A percentile compares a stretch with the other conserved stretches of the same genome.
These are phyloP conservation scores for Yarrowia sp. DNA, from an alignment of 805 yeast species.

Conservation along the genomic window DNA sequence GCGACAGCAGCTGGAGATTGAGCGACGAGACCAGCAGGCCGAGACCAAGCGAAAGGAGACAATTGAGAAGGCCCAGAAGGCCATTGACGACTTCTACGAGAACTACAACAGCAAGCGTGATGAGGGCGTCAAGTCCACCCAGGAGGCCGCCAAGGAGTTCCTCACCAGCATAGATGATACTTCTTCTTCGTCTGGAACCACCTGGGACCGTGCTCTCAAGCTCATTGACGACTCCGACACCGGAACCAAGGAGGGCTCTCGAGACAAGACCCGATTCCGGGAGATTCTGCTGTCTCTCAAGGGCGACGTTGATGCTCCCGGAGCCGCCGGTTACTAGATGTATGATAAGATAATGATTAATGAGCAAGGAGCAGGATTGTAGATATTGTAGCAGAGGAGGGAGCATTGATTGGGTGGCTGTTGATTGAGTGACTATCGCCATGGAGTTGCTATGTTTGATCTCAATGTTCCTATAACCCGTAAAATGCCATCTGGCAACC, in stretches of 20 bases:
- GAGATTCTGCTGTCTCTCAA: slow-evolving; percentile 68
- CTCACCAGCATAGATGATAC: slow-evolving; percentile 72
- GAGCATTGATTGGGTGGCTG: no score
- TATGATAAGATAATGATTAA: slow-evolving; percentile 33
- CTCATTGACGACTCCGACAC: slow-evolving; percentile 56
- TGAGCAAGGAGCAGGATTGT: neutral
- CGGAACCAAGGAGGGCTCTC: slow-evolving; percentile 56
- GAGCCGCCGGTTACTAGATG: slow-evolving; percentile 67
- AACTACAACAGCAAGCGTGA: slow-evolving; percentile 86
- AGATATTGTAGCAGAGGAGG: no score
- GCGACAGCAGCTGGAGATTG: slow-evolving; percentile 78
- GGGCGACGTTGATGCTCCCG: slow-evolving; percentile 76
- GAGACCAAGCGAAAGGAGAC: slow-evolving; percentile 68
- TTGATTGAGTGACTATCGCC: no score
- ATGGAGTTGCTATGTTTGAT: no score
- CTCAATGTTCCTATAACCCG: no score
- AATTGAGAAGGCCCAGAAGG: slow-evolving; percentile 76
- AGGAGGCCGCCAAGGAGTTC: slow-evolving; percentile 73
- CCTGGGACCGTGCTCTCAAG: slow-evolving; percentile 68
- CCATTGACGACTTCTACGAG: slow-evolving; percentile 91
- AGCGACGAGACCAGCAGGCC: slow-evolving; percentile 77
- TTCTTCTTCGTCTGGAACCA: slow-evolving; percentile 53
- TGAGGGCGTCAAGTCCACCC: slow-evolving; percentile 65
- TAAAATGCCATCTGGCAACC: no score
- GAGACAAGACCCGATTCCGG: slow-evolving; percentile 73